Base-by-base conservation (phyloP, 139 green algal species). In the Asterochloris sp. region DNA sequence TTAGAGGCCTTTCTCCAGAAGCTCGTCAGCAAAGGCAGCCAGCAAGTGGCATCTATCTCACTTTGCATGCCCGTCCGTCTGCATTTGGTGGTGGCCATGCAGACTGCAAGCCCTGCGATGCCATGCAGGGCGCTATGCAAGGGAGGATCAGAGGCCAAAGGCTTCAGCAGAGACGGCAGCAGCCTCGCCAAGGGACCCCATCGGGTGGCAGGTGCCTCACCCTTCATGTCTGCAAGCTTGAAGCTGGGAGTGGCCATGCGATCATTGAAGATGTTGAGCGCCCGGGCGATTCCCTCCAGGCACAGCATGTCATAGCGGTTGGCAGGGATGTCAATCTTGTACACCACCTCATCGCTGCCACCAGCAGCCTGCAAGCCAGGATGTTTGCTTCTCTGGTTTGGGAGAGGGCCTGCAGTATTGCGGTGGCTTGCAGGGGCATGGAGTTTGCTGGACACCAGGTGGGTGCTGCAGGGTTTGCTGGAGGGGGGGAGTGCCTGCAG, bases 241-340 rank as follows among this genome's bases (percentile, higher is more conserved):
- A 97, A 99, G 16, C 85, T 66, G 4, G 94, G 93, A 21, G 86
- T 64, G 54, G 84, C 14, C 21, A 90, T n/a, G 19, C 84, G 85
- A n/a, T 91, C 88, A 16, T 86, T 90, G 91, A 99, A 99, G 68
- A 99, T 94, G 89, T 98, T 98, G 63, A 99, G 92, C 0, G 97
- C 95, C 61, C 96, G 91, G 0, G 95, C 88, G 74, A 99, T 98
- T 79, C 97, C 97, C 85, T 99, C 97, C 68, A 99, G 82, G 90
- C 97, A 99, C 69, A 99, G 91, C 92, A 99, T 98, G 89, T 99
- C 97, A 86, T 99, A 99, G 60, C 97, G 91, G 90, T 99, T 99
- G 80, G 97, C 97, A 28, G 97, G 97, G 80, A 99, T 98, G 87
- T 99, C 97, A 82, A 99, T 99, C 80, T 98, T 98, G 89, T 99